Evolutionary conservation across 1,284 basidiomycete genomes (phyloP).

Genomic region (Apiotrichum mycotoxinovorans): DNA sequence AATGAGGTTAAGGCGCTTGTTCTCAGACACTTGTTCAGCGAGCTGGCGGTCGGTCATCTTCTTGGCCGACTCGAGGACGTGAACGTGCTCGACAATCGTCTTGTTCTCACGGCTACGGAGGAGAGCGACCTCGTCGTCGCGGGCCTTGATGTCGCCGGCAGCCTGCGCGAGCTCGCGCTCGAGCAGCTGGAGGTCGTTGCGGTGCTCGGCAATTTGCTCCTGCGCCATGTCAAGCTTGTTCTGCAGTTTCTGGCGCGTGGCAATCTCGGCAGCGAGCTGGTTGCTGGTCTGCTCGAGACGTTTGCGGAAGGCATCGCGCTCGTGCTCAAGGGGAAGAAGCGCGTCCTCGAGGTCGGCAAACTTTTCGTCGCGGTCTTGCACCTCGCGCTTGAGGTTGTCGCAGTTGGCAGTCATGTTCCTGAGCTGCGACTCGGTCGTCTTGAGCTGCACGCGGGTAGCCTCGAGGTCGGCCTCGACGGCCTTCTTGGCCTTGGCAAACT

Average conservation of each 20-base stretch:
- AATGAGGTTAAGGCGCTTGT: slow-evolving; percentile 39
- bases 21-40: slow-evolving; percentile 56
- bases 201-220: slow-evolving; percentile 64
- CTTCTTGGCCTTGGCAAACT: slow-evolving; percentile 68
- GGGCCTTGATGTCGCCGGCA: slow-evolving; percentile 70
- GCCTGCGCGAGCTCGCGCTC: slow-evolving; percentile 78
- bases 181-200: slow-evolving; percentile 66
- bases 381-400: slow-evolving; percentile 57
- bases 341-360: slow-evolving; percentile 84
- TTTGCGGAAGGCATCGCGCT: slow-evolving; percentile 68
- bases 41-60: slow-evolving; percentile 91
- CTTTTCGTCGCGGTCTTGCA: slow-evolving; percentile 62
- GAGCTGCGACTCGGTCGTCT: slow-evolving; percentile 65
- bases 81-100: slow-evolving; percentile 97
- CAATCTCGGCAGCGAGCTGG: slow-evolving; percentile 46
- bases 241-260: slow-evolving; percentile 69
- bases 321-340: slow-evolving; percentile 74
- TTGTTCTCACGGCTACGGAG: slow-evolving; percentile 87
- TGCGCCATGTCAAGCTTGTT: slow-evolving; percentile 63
- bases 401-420: slow-evolving; percentile 52
- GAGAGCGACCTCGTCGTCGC: slow-evolving; percentile 81
- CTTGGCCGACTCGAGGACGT: slow-evolving; percentile 95
- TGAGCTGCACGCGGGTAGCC: slow-evolving; percentile 65
- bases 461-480: slow-evolving; percentile 61
- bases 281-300: slow-evolving; percentile 64